These are phyloP conservation scores for Cyberlindnera americana DNA, from an alignment of 805 yeast species.

Conservation along the genomic window DNA sequence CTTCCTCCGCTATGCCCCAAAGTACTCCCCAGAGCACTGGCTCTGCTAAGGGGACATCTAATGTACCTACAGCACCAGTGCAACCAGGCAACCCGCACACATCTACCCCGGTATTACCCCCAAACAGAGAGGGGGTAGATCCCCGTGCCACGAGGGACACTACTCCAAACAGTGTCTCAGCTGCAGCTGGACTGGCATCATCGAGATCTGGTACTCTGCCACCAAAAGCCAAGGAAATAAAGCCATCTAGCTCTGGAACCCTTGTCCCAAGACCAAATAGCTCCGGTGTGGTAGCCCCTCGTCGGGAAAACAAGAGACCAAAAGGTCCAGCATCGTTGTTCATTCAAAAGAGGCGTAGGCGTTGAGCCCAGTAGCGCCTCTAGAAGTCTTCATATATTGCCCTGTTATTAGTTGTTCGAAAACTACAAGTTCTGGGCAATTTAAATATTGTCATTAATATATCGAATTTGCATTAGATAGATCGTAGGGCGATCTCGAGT, in stretches of 20 bases:
- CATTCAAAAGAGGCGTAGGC: constrained; percentile 6
- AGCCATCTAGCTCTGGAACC: constrained; percentile 8
- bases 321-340: not conserved
- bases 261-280: constrained; percentile 4
- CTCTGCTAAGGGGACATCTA: too few relatives aligned
- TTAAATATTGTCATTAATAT: not conserved
- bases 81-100: too few relatives aligned
- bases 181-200: not conserved
- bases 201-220: constrained; percentile 19
- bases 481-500: not conserved
- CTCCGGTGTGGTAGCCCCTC: constrained; percentile 3
- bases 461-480: not conserved
- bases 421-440: not conserved
- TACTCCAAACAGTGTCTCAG: not conserved
- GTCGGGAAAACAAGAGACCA: constrained; percentile 5
- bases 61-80: too few relatives aligned
- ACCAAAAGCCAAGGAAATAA: constrained; percentile 7
- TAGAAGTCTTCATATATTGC: not conserved
- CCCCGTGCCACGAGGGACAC: not conserved
- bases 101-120: too few relatives aligned
- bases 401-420: not conserved
- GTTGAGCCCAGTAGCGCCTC: not conserved
- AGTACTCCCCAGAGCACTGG: not conserved
- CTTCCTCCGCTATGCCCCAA: not conserved
- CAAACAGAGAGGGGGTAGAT: too few relatives aligned